A percentile compares a stretch with the other conserved stretches of the same genome.
Evolutionary conservation across 2,329 filamentous ascomycete genomes (phyloP).

Genomic region (Fusarium nanum): DNA sequence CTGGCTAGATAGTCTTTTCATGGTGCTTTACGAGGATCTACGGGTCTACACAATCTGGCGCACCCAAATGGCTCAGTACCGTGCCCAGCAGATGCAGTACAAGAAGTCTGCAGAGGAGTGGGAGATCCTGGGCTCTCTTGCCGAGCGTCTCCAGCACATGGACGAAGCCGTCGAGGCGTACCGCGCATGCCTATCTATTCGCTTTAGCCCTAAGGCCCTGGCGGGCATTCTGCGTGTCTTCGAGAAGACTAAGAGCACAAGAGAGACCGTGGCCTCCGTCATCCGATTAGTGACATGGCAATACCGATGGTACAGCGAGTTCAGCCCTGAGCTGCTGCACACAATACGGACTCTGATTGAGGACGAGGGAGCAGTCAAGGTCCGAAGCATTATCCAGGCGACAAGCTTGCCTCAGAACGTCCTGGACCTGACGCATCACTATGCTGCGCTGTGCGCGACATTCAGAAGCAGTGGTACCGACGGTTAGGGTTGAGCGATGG

Average conservation of each 20-base stretch:
- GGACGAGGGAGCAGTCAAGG: slow-evolving; percentile 96
- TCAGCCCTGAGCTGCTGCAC: slow-evolving; percentile 90
- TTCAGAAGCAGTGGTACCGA: slow-evolving; percentile 96
- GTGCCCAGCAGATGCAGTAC: slow-evolving; percentile 92
- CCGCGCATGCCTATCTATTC: slow-evolving; percentile 83
- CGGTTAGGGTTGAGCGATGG: slow-evolving; percentile 60
- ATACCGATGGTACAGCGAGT: slow-evolving; percentile 99
- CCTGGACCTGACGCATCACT: slow-evolving; percentile 94
- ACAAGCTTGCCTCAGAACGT: slow-evolving; percentile 94
- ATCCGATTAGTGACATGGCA: slow-evolving; percentile 97
- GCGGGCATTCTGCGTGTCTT: slow-evolving; percentile 84
- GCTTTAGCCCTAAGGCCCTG: slow-evolving; percentile 94
- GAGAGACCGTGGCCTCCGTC: slow-evolving; percentile 84
- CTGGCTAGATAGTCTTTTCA: slow-evolving; percentile 98
- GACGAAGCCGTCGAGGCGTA: slow-evolving; percentile 96
- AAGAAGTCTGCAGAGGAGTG: slow-evolving; percentile 97
- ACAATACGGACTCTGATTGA: slow-evolving; percentile 93
- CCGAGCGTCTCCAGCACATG: slow-evolving; percentile 89
- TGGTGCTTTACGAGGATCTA: slow-evolving; percentile 98
- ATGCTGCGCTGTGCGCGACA: slow-evolving; percentile 91
- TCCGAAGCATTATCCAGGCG: slow-evolving; percentile 95
- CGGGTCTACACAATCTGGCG: slow-evolving; percentile 99
- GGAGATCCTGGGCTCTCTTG: slow-evolving; percentile 95
- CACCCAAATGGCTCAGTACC: slow-evolving; percentile 96
- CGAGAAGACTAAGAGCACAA: slow-evolving; percentile 80